Conservation (phyloP, 495 filamentous ascomycete species). For the Penicillium parvum region DNA sequence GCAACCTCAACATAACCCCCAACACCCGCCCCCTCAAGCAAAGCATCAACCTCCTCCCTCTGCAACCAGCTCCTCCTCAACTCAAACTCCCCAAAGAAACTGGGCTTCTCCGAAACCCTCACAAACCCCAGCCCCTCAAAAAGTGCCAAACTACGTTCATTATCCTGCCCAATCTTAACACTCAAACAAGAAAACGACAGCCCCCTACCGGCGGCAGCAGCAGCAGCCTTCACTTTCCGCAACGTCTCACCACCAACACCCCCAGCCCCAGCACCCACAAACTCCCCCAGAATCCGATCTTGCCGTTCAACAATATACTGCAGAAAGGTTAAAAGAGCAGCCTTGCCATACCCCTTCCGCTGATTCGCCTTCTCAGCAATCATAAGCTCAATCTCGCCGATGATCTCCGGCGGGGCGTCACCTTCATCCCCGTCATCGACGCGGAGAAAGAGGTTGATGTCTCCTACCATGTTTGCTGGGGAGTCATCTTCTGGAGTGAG, state of each 20-base stretch:
- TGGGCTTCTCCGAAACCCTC: constrained; percentile 43
- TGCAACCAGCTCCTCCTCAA: constrained; percentile 39
- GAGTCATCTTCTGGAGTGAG: constrained; percentile 44
- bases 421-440: constrained; percentile 43
- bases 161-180: constrained; percentile 57
- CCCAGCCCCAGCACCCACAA: constrained; percentile 34
- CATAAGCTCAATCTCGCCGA: constrained; percentile 88
- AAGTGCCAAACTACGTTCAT: constrained; percentile 51
- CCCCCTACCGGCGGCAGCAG: too few relatives aligned
- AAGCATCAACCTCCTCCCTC: constrained; percentile 15
- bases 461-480: constrained; percentile 65
- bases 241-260: constrained; percentile 15
- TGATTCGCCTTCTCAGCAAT: constrained; percentile 60
- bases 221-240: constrained; percentile 10
- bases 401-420: constrained; percentile 36
- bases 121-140: constrained; percentile 58
- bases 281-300: constrained; percentile 56
- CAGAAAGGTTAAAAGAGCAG: constrained; percentile 63
- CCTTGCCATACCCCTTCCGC: constrained; percentile 60
- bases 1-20: constrained; percentile 35
- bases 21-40: constrained; percentile 30
- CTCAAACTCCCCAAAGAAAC: constrained; percentile 67
- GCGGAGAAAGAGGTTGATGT: constrained; percentile 80
- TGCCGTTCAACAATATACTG: constrained; percentile 53
- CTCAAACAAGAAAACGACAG: constrained; percentile 39